Percentiles rank a stretch among this genome's conserved stretches.
Evolutionary conservation across 306 rosid species (phyloP).

Genomic region (Lathyrus sativus): DNA sequence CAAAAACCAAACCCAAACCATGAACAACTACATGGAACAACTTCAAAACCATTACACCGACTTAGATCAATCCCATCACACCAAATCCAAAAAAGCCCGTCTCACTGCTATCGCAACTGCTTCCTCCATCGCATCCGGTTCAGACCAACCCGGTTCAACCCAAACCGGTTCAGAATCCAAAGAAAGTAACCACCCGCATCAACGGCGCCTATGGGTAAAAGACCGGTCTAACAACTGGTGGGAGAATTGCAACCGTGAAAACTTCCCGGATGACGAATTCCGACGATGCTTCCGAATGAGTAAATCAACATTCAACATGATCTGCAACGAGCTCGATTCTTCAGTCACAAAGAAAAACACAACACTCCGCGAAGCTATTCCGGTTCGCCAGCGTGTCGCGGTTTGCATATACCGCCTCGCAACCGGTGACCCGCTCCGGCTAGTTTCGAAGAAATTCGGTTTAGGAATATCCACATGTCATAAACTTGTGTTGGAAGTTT

Average conservation of each 20-base stretch:
- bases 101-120: constrained; percentile 23
- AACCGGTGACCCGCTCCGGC: constrained; percentile 79
- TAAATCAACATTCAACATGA: constrained; percentile 58
- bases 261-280: constrained; percentile 68
- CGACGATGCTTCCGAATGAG: constrained; percentile 71
- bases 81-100: constrained; percentile 45
- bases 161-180: constrained; percentile 18
- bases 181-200: constrained; percentile 10
- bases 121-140: neutral
- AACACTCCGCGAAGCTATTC: constrained; percentile 82
- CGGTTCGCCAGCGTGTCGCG: constrained; percentile 80
- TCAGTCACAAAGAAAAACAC: constrained; percentile 77
- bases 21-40: constrained; percentile 43
- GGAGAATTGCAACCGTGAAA: constrained; percentile 57
- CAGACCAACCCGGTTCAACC: neutral
- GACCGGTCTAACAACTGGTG: constrained; percentile 87
- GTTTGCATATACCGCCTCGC: constrained; percentile 83
- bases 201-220: constrained; percentile 74
- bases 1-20: constrained; percentile 39
- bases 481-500: constrained; percentile 76
- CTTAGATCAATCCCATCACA: constrained; percentile 31
- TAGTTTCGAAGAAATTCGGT: constrained; percentile 73
- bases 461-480: constrained; percentile 85
- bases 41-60: constrained; percentile 41
- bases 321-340: constrained; percentile 72